Conservation (phyloP, 257 asterid genomes). For the Orobanche coerulescens region DNA sequence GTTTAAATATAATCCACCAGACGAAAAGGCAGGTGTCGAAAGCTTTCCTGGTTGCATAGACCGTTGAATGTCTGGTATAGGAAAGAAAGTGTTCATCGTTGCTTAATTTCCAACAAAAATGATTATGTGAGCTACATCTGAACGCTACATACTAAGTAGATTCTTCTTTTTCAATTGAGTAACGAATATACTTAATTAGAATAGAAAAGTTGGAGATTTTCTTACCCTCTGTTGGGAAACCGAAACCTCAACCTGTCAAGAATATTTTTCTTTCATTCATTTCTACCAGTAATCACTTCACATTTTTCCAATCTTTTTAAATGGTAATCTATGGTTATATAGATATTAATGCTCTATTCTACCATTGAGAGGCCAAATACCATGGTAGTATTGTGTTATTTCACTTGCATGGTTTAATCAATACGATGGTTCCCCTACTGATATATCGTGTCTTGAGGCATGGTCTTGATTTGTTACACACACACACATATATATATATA, state of each 20-base stretch:
- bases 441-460: neutral
- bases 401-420: neutral
- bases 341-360: no score
- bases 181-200: neutral
- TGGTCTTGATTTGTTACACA: neutral
- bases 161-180: neutral
- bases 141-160: conserved; percentile 6
- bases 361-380: neutral
- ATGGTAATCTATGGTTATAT: no score
- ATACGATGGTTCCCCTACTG: neutral
- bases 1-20: neutral
- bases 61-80: conserved; percentile 36
- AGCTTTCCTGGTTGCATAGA: conserved; percentile 26
- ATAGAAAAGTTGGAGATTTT: no score
- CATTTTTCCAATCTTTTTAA: no score
- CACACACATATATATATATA: no score
- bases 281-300: no score
- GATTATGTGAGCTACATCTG: conserved; percentile 30
- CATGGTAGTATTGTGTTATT: neutral
- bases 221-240: no score
- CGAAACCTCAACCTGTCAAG: no score
- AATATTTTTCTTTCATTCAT: no score
- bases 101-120: conserved; percentile 16
- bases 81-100: conserved; percentile 24
- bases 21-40: conserved; percentile 35